Base-by-base conservation (phyloP, 2,329 filamentous ascomycete genomes). In the Colletotrichum tropicicola region DNA sequence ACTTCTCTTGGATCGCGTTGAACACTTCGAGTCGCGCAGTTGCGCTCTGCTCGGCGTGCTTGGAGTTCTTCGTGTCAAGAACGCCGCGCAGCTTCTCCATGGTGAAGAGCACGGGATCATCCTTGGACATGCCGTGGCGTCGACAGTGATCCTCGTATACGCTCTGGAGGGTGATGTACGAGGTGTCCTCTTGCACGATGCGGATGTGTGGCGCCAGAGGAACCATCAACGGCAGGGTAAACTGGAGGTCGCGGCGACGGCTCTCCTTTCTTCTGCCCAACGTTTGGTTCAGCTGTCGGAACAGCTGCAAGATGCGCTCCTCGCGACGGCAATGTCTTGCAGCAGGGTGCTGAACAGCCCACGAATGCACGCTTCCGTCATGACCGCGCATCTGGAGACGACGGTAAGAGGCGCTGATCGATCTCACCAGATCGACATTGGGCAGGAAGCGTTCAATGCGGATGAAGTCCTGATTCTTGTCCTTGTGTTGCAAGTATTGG, bases 381-480 rank as follows among this genome's bases (percentile, higher is more conserved):
- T 98, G 95, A 15, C 96, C 97, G 69, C 97, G 92, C 75, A 99
- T 98, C 82, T 94, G 97, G 71, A 99, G 86, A 48, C 97, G 89
- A 30, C 96, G 89, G 78, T 98, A 95, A 53, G 95, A 98, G 28
- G 94, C 91, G 58, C 94, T 94, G 71, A 97, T 93, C 9, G 91
- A 93, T 59, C 96, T 91, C 43, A 99, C 92, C 55, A 98, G 85
- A 71, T 99, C 95, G 19, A 99, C 94, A 69, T 96, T 92, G 9
- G 97, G 94, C 71, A 99, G 80, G 87, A 99, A 99, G 23, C 95
- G 91, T 77, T 99, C 97, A 69, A 99, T 98, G 47, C 94, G 91
- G 69, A 99, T 91, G 75, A 99, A 99, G 77, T 99, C 96, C 72
- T 97, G 94, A 77, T 99, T 99, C 87, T 98, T 99, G 73, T 99